Base-by-base conservation (phyloP, 1,284 basidiomycete genomes). In the Trichosporon ovoides region DNA sequence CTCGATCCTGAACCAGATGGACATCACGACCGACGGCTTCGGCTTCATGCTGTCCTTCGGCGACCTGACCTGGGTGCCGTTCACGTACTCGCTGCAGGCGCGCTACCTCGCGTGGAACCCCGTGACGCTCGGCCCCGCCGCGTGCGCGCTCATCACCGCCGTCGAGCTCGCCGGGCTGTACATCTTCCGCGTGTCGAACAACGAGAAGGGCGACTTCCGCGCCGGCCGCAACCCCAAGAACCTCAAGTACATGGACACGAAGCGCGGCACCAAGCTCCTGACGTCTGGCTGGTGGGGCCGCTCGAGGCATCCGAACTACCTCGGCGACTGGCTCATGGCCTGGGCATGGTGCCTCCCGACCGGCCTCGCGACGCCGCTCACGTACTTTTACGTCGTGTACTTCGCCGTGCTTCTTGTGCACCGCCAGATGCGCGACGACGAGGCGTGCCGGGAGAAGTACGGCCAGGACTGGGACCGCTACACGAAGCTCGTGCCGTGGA, bases 11-110 rank as follows among this genome's bases (percentile, higher is more conserved):
- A 94, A 90, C 10, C 93, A 90, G 18, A 98, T 98, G 92, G 95
- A 98, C 74, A 96, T 98, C 72, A 95, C 88, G 9, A 91, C 91
- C 28, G 96, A 99, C 68, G 95, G 95, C 5, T 98, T 98, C 68
- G 96, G 96, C 7, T 98, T 95, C 83, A 99, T 98, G 96, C 86
- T 99, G 33, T 80, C 91, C 3, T 85, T 96, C 52, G 96, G 95
- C 49, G 93, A 98, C 75, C 83, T 98, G 22, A 80, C 86, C 18
- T 98, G 92, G 89, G 89, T 98, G 10, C 96, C 96, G 6, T 97
- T 98, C 78, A 86, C 86, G 14, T 99, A 98, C 78, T 87, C 86
- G 20, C 84, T 98, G 6, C 94, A 98, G 80, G 91, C 94, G 1
- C 87, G 93, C 56, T 98, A 89, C 78, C 85, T 98, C 58, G 94